Base-by-base conservation (phyloP, 352 stramenopile genomes). In the Albugo laibachii region DNA sequence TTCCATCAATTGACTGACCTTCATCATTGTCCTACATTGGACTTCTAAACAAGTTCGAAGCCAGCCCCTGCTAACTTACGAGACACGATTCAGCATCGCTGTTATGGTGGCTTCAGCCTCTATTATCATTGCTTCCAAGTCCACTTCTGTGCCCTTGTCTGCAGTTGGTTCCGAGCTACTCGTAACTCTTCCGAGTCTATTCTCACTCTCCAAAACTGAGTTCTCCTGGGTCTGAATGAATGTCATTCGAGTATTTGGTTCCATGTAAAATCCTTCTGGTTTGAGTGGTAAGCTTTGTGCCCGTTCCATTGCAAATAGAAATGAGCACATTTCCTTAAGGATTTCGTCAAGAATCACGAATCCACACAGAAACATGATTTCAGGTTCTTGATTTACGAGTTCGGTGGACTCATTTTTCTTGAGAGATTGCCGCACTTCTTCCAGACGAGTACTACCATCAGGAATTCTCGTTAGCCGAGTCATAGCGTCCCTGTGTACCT, bases 301-400 rank as follows among this genome's bases (percentile, higher is more conserved):
- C 16, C 71, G 71, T 34, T 87, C 75, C 19, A 70, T 72, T 1
- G 75, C 73, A 45, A 88, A 86, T 2, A 88, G 55, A 48, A 83
- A 62, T 11, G 75, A 84, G 43, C 77, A 86, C 1, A 92, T 61
- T 53, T 92, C 78, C 53, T 88, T 88, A 2, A 92, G 51, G 27
- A 92, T 69, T 49, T 92, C 78, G 43, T 92, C 78, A 14, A 92
- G 54, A 31, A 92, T 65, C 19, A 88, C 62, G n/a, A 72, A 87
- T 0, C 69, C 73, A 20, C 70, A 80, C 12, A 91, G 41, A 43
- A 43, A 43, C 31, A 87, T 41, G 8, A 8, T 3, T 24, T 43
- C 38, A 10, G 20, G 20, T 24, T 43, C 38, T 24, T 24, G 20
- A 24, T 43, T 43, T 8, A 8, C 8, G 16, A 43, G 20, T 8